These are phyloP conservation scores for Pyrenophora teres DNA, from an alignment of 2,329 filamentous ascomycete species.

Conservation along the genomic window DNA sequence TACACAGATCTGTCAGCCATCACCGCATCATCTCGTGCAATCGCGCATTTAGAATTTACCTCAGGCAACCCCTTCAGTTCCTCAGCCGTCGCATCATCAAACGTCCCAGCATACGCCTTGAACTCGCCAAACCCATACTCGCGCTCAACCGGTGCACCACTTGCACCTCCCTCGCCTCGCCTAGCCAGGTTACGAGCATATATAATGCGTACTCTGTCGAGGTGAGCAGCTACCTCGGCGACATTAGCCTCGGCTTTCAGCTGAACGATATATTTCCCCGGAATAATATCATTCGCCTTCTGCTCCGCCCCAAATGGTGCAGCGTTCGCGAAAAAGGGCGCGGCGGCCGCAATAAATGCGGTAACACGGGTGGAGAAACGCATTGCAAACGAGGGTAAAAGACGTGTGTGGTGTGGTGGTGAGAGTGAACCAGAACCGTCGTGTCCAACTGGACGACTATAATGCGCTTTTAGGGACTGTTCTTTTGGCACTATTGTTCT, in stretches of 20 bases:
- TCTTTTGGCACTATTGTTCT: background rate
- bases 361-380: slow-evolving; percentile 33
- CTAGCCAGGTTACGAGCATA: slow-evolving; percentile 34
- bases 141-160: slow-evolving; percentile 32
- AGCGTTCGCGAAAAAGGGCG: slow-evolving; percentile 30
- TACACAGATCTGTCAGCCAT: background rate
- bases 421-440: background rate
- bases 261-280: slow-evolving; percentile 52
- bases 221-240: slow-evolving; percentile 31
- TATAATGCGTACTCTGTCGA: slow-evolving; percentile 35
- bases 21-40: background rate
- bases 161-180: slow-evolving; percentile 16
- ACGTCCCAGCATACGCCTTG: slow-evolving; percentile 40
- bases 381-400: slow-evolving; percentile 22
- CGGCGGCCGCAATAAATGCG: slow-evolving; percentile 29
- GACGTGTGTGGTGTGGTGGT: background rate
- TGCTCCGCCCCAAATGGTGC: slow-evolving; percentile 21
- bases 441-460: background rate
- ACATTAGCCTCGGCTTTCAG: slow-evolving; percentile 44
- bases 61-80: slow-evolving; percentile 36
- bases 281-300: slow-evolving; percentile 26
- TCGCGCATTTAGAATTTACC: slow-evolving; percentile 10
- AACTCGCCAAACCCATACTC: slow-evolving; percentile 37
- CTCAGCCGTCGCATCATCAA: slow-evolving; percentile 37
- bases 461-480: slow-evolving; percentile 1